These are phyloP conservation scores for Brassica juncea DNA, from an alignment of 345 rosid species.

Conservation along the genomic window DNA sequence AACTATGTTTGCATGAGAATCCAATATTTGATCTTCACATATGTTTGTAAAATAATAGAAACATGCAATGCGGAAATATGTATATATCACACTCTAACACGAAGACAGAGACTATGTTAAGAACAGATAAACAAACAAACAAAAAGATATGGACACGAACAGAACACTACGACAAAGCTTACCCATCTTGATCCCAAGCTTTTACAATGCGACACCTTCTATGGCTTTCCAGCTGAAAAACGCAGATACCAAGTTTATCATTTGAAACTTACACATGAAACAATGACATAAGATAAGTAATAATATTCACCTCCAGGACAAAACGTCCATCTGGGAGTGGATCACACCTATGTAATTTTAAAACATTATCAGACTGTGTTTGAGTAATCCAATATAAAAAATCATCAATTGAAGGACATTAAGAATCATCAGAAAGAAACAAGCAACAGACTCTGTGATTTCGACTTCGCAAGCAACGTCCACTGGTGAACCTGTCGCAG, in stretches of 20 bases:
- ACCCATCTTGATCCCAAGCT: constrained; percentile 98
- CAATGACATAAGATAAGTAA: constrained; percentile 1
- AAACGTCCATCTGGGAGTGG: constrained; percentile 94
- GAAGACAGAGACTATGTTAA: too few species aligned
- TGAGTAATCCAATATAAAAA: background rate
- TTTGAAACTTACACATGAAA: background rate
- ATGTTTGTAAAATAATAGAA: background rate
- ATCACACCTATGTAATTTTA: constrained; percentile 66
- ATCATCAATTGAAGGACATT: background rate
- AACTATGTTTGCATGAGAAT: background rate
- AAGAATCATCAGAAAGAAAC: constrained; percentile 3
- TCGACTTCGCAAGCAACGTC: constrained; percentile 98
- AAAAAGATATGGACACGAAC: too few species aligned
- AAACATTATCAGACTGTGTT: constrained; percentile 18
- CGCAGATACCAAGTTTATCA: constrained; percentile 16
- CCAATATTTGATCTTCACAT: background rate
- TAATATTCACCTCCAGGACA: constrained; percentile 64
- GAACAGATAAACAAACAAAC: too few species aligned
- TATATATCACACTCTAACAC: background rate
- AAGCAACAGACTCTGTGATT: constrained; percentile 79
- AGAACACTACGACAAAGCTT: constrained; percentile 34
- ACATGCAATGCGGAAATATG: background rate
- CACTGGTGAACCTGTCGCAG: constrained; percentile 64
- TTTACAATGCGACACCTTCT: constrained; percentile 72
- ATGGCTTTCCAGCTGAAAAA: constrained; percentile 75